Percentiles rank a stretch among this genome's conserved stretches.
These are phyloP conservation scores for Botrytis cinerea DNA, from an alignment of 2,329 filamentous ascomycete genomes.

Conservation along the genomic window DNA sequence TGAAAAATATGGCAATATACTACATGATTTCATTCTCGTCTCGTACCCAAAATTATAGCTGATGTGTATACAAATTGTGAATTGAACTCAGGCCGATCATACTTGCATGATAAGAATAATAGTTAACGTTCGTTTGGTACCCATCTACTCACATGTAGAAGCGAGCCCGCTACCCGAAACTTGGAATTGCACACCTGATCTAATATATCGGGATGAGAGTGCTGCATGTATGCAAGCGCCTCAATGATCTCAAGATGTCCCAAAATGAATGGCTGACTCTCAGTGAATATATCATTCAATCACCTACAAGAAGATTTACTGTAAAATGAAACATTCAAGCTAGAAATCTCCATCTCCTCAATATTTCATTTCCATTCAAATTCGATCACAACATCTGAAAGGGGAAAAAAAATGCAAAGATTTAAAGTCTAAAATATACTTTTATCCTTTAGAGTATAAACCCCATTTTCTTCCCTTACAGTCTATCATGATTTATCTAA, in stretches of 20 bases:
- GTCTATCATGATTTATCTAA: not conserved
- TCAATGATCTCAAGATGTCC: not conserved
- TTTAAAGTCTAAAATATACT: not conserved
- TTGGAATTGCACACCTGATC: not conserved
- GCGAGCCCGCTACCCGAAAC: not conserved
- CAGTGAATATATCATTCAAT: no score
- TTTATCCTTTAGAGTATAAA: not conserved
- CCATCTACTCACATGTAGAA: not conserved
- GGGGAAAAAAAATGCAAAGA: not conserved
- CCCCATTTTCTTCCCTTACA: no score
- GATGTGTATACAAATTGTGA: not conserved
- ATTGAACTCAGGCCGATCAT: not conserved
- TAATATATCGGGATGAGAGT: not conserved
- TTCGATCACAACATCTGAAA: no score
- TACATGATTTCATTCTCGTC: not conserved
- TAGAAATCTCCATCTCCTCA: not conserved
- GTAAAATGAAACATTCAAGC: no score
- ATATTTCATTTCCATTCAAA: not conserved
- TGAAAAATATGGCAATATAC: not conserved
- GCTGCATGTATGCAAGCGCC: not conserved
- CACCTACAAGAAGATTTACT: no score
- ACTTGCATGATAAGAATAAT: not conserved
- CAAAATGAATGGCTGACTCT: no score
- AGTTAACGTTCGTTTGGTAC: not conserved
- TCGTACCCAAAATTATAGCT: not conserved